phyloP scores from a whole-genome alignment of 257 asterid genomes.

The Gentiana dahurica region DNA sequence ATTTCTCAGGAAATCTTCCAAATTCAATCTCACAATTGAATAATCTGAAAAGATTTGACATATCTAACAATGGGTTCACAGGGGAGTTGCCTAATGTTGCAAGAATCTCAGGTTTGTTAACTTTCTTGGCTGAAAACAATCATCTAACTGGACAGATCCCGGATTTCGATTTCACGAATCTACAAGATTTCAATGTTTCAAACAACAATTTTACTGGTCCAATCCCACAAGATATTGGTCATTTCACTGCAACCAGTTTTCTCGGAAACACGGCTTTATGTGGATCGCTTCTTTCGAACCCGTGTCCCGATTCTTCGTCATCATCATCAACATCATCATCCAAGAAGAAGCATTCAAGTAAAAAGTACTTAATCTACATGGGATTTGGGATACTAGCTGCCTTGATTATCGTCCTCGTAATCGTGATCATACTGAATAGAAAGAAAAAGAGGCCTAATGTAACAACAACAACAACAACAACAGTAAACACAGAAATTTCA shows the following conservation, averaged over 20 bases:
- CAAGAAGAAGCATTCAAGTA: conserved; percentile 18
- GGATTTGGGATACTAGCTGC: conserved; percentile 53
- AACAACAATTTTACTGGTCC: conserved; percentile 7
- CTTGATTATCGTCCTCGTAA: conserved; percentile 20
- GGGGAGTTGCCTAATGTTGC: conserved; percentile 44
- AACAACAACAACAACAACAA: conserved; percentile 3
- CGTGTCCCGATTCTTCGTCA: background rate
- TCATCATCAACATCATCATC: background rate
- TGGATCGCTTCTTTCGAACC: conserved; percentile 2
- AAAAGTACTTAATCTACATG: conserved; percentile 37
- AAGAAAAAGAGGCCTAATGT: conserved; percentile 1
- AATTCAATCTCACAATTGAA: conserved; percentile 28
- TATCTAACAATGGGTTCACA: conserved; percentile 38
- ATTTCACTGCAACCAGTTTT: conserved; percentile 4
- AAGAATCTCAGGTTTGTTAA: conserved; percentile 41
- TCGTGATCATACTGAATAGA: conserved; percentile 18
- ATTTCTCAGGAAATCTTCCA: conserved; percentile 38
- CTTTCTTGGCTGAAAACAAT: conserved; percentile 41
- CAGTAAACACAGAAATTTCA: background rate
- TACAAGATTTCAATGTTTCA: conserved; percentile 9
- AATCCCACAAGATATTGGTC: conserved; percentile 4
- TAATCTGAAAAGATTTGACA: conserved; percentile 33
- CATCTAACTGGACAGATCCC: conserved; percentile 37
- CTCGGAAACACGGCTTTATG: conserved; percentile 8
- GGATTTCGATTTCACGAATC: conserved; percentile 14